These are phyloP conservation scores for Amphichorda felina DNA, from an alignment of 2,329 filamentous ascomycete species.

Conservation along the genomic window DNA sequence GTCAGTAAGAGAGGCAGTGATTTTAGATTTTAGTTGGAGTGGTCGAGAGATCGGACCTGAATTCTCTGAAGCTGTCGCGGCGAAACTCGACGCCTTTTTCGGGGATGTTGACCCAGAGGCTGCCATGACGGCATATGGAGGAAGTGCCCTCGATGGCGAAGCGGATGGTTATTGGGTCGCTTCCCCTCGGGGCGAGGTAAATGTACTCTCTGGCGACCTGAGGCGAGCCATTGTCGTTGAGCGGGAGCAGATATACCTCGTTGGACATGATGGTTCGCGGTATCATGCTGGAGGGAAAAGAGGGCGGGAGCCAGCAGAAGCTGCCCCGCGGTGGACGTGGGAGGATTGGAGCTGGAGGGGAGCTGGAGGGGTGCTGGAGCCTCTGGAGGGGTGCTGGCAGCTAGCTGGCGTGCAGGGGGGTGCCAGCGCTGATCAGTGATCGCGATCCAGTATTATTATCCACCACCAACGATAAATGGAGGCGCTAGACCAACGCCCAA, in stretches of 20 bases:
- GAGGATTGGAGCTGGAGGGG: too few relatives aligned
- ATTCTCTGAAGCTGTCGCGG: conserved; percentile 72
- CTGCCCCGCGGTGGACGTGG: conserved; percentile 4
- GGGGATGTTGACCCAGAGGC: conserved; percentile 93
- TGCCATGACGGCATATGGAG: conserved; percentile 89
- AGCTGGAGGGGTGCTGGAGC: neutral
- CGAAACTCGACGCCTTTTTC: conserved; percentile 63
- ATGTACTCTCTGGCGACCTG: conserved; percentile 84
- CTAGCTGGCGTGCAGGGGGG: neutral
- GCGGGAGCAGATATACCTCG: conserved; percentile 75
- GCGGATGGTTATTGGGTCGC: conserved; percentile 65
- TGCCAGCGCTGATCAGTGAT: too few relatives aligned
- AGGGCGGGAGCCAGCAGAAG: conserved; percentile 5
- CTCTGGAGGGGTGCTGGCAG: neutral
- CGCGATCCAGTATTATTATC: too few relatives aligned
- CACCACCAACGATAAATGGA: too few relatives aligned
- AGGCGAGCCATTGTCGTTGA: conserved; percentile 88
- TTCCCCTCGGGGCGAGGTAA: conserved; percentile 67
- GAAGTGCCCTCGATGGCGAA: conserved; percentile 92
- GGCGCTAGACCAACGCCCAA: too few relatives aligned
- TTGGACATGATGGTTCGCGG: conserved; percentile 51
- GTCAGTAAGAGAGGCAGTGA: neutral
- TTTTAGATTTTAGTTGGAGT: neutral
- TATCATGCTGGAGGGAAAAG: conserved; percentile 34
- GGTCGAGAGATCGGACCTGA: conserved; percentile 52